Percentiles rank a stretch among this genome's conserved stretches.
Conservation (phyloP, 306 rosid species). For the Alnus rubra region DNA sequence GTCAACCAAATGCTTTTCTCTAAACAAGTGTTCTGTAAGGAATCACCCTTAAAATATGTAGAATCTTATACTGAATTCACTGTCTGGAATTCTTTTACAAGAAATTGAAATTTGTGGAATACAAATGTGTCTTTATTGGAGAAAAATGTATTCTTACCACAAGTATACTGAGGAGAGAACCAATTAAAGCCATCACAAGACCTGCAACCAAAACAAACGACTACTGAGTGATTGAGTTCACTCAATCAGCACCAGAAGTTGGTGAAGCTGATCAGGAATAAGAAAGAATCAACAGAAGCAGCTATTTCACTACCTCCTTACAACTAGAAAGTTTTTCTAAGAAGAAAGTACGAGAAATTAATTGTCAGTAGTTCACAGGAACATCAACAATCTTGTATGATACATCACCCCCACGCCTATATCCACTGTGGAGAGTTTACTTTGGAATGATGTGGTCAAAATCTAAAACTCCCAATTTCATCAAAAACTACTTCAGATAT, state of each 20-base stretch:
- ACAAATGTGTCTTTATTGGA: constrained; percentile 9
- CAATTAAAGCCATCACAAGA: constrained; percentile 77
- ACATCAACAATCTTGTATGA: not conserved
- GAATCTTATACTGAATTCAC: constrained; percentile 1
- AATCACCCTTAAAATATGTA: not conserved
- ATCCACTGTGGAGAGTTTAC: not conserved
- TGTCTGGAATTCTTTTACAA: not conserved
- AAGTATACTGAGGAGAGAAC: constrained; percentile 61
- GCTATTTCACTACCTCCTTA: not conserved
- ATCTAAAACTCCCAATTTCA: not conserved
- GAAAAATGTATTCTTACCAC: constrained; percentile 51
- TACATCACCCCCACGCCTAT: not conserved
- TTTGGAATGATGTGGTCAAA: not conserved
- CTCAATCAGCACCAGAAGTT: not conserved
- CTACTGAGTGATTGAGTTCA: constrained; percentile 3
- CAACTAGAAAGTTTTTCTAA: not conserved
- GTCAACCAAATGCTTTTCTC: no score
- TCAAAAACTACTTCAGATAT: not conserved
- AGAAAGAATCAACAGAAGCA: not conserved
- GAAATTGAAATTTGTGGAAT: not conserved
- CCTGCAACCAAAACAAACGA: constrained; percentile 51
- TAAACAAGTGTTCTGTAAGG: not conserved
- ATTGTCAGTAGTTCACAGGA: not conserved
- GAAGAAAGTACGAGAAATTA: not conserved
- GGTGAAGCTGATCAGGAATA: not conserved